Evolutionary conservation across 176 grass and related monocot genomes (phyloP), one percentile per base, ranked within the genome.

Genomic region (Guadua angustifolia): DNA sequence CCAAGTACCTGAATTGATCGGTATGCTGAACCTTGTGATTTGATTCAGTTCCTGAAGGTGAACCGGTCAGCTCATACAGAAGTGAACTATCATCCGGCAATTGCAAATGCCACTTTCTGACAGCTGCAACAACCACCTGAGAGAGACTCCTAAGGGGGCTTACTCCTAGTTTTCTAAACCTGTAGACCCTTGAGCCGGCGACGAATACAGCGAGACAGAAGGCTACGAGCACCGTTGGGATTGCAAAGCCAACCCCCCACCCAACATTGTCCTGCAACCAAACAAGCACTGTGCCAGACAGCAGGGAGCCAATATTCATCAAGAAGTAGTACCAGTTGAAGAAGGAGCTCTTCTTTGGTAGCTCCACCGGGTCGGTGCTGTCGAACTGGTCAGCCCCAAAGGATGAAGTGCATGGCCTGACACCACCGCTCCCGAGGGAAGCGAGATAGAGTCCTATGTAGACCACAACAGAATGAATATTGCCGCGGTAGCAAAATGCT

Each of bases 311-410:
- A 5, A 33, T 46, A 10, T 36, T 87, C 16, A 87, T 66, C 21
- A 69, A 33, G 33, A 87, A 79, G 55, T 66, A 81, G 71, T 74
- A 87, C 85, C 85, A 87, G 43, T 72, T 73, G 73, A 87, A 87
- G 61, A 75, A 87, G 47, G 84, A 71, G 0, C 32, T 47, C 45
- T 81, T 66, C 36, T 59, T 75, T 29, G n/a, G 55, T 60, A 55
- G 49, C 77, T 86, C 69, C 18, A 66, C 64, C 13, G 65, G 77
- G 57, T 81, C 67, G 5, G 78, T 67, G 16, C 77, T n/a, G 21
- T 68, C 65, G 9, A 42, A 87, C 26, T 87, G 77, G 44, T 81
- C 67, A 8, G 69, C 85, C 21, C 85, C 85, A 12, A 87, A 66
- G 10, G 85, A 47, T 5, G 53, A 38, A 2, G 79, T 39, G 13